A percentile compares a stretch with the other conserved stretches of the same genome.
phyloP scores from a whole-genome alignment of 2,329 filamentous ascomycete genomes.

The Trichoderma hamatum region DNA sequence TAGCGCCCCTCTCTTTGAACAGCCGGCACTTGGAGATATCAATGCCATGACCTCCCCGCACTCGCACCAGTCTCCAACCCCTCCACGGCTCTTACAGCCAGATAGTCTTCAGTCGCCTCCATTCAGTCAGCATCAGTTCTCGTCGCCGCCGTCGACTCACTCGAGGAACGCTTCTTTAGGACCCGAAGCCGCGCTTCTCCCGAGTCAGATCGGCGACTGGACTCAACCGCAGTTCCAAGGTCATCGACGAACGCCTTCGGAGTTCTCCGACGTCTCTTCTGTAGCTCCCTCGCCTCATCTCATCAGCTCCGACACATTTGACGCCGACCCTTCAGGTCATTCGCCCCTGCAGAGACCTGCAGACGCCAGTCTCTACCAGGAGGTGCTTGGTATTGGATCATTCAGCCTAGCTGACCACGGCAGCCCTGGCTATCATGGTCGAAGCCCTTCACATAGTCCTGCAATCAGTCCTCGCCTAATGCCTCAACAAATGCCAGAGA shows the following conservation, averaged over 20 bases:
- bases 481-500: slow-evolving; percentile 59
- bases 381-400: slow-evolving; percentile 74
- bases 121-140: slow-evolving; percentile 60
- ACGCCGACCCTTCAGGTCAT: slow-evolving; percentile 68
- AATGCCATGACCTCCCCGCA: slow-evolving; percentile 59
- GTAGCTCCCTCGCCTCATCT: slow-evolving; percentile 83
- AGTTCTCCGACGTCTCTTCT: slow-evolving; percentile 88
- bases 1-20: slow-evolving; percentile 63
- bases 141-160: slow-evolving; percentile 52
- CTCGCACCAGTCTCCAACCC: slow-evolving; percentile 59
- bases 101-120: slow-evolving; percentile 59
- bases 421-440: slow-evolving; percentile 68
- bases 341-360: slow-evolving; percentile 80
- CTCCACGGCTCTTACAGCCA: slow-evolving; percentile 57
- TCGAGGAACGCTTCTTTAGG: slow-evolving; percentile 61
- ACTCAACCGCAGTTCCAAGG: slow-evolving; percentile 67
- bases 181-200: slow-evolving; percentile 59
- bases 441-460: slow-evolving; percentile 77
- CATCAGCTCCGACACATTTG: slow-evolving; percentile 76
- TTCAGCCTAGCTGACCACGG: slow-evolving; percentile 78
- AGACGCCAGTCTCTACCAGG: slow-evolving; percentile 73
- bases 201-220: slow-evolving; percentile 58
- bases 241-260: slow-evolving; percentile 86
- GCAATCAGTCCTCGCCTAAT: slow-evolving; percentile 66
- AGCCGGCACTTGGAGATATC: slow-evolving; percentile 50